These are phyloP conservation scores for Nemania diffusa DNA, from an alignment of 2,329 filamentous ascomycete genomes.

Conservation along the genomic window DNA sequence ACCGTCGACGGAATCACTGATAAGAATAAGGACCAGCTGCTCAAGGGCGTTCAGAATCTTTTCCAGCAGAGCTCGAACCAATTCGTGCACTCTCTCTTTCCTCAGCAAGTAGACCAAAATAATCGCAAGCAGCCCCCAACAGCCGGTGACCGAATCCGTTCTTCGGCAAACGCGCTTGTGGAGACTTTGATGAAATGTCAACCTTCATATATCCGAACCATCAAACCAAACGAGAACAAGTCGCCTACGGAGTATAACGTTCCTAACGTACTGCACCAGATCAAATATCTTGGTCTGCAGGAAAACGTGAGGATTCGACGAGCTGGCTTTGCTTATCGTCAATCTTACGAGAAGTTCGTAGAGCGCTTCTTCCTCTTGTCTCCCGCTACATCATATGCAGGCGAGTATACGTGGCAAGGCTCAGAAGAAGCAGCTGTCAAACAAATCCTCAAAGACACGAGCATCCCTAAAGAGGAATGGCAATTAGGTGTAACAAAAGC, in stretches of 20 bases:
- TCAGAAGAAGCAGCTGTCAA: conserved; percentile 87
- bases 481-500: conserved; percentile 97
- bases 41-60: conserved; percentile 92
- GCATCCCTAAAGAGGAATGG: conserved; percentile 93
- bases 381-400: conserved; percentile 93
- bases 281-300: conserved; percentile 99
- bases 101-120: conserved; percentile 92
- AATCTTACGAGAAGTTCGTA: conserved; percentile 97
- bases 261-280: conserved; percentile 93
- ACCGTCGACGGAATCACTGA: conserved; percentile 97
- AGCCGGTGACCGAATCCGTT: conserved; percentile 94
- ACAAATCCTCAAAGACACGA: conserved; percentile 95
- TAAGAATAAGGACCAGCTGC: conserved; percentile 97
- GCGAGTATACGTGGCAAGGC: conserved; percentile 96
- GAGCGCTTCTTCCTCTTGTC: conserved; percentile 97
- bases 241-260: conserved; percentile 92
- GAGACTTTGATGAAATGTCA: conserved; percentile 96
- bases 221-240: conserved; percentile 99
- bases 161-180: conserved; percentile 93
- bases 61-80: conserved; percentile 84
- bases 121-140: conserved; percentile 94
- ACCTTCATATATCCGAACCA: conserved; percentile 97
- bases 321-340: conserved; percentile 95
- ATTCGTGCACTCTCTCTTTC: conserved; percentile 91
- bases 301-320: conserved; percentile 98